Conservation (phyloP, 768 basidiomycete genomes). For the Lactifluus hygrophoroides region DNA sequence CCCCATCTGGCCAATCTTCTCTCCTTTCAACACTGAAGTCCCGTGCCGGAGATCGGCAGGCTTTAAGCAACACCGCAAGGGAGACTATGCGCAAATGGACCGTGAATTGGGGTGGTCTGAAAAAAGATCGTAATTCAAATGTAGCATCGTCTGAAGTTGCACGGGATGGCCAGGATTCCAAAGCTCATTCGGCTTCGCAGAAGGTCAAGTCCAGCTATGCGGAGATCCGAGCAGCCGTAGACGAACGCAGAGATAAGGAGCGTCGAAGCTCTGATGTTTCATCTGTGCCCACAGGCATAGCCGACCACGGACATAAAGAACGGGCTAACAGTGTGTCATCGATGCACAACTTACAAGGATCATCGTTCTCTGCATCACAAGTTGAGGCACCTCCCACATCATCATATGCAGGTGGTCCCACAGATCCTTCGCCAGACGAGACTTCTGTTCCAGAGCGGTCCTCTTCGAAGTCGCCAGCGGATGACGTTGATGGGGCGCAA, state of each 20-base stretch:
- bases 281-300: slow-evolving; percentile 31
- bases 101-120: slow-evolving; percentile 63
- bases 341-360: slow-evolving; percentile 14
- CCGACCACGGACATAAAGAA: slow-evolving; percentile 24
- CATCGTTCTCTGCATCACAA: slow-evolving; percentile 24
- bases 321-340: slow-evolving; percentile 26
- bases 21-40: slow-evolving; percentile 73
- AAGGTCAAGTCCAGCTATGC: slow-evolving; percentile 49
- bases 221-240: slow-evolving; percentile 69
- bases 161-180: slow-evolving; percentile 8
- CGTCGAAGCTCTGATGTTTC: slow-evolving; percentile 21
- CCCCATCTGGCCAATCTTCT: slow-evolving; percentile 1
- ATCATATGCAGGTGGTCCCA: slow-evolving; percentile 14
- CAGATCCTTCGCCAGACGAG: not conserved
- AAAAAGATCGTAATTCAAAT: slow-evolving; percentile 38
- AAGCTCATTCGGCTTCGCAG: not conserved
- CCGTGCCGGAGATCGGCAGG: slow-evolving; percentile 75
- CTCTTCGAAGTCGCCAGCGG: not conserved
- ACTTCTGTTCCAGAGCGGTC: not conserved
- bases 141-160: slow-evolving; percentile 18
- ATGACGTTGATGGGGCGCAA: slow-evolving; percentile 4
- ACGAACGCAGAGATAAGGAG: slow-evolving; percentile 43
- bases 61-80: slow-evolving; percentile 73
- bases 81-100: slow-evolving; percentile 93
- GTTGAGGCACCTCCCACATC: slow-evolving; percentile 24